Evolutionary conservation across 225 moss, liverwort and hornwort species (phyloP), one percentile per base, ranked within the genome.

Genomic region (Rhytidiadelphus loreus): DNA sequence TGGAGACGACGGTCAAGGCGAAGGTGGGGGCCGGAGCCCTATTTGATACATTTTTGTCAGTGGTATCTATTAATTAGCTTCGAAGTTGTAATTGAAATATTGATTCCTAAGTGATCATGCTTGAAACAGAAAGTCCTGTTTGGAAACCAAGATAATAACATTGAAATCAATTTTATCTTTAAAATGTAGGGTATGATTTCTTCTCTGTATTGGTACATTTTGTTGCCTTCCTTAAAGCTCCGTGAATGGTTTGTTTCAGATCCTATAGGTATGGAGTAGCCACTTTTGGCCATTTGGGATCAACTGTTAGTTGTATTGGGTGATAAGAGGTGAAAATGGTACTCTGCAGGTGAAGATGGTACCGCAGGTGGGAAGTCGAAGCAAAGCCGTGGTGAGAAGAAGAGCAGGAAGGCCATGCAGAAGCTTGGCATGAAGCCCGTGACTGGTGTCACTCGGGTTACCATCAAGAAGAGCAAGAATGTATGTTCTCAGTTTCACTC

Each of bases 371-470:
- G 97, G 57, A 99, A 97, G 94, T 96, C 97, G 59, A 99, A 99
- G 92, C 97, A 99, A 93, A 99, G 99, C 94, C 97, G 97, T 73
- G 97, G 99, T 91, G 99, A 99, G 95, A 99, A 99, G 93, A 99
- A 99, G 95, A 96, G 96, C 89, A 94, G 99, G 92, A 99, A 99
- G 93, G 99, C 99, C 75, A 99, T 99, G 99, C 99, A 96, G 85
- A 99, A 99, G 87, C 96, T 99, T 79, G 99, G 99, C 87, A 99
- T 99, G 99, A 99, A 99, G 91, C 97, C 99, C 70, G 97, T 99
- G 55, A 96, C 96, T 60, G 99, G 97, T 41, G 96, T 99, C 64
- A 99, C 97, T 39, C 93, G 99, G 85, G 99, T 99, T 48, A 97
- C 99, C 32, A 99, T 99, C 85, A 99, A 99, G 92, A 99, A 99